phyloP scores from a whole-genome alignment of 768 basidiomycete genomes.

The Hirschioporus abietinus region DNA sequence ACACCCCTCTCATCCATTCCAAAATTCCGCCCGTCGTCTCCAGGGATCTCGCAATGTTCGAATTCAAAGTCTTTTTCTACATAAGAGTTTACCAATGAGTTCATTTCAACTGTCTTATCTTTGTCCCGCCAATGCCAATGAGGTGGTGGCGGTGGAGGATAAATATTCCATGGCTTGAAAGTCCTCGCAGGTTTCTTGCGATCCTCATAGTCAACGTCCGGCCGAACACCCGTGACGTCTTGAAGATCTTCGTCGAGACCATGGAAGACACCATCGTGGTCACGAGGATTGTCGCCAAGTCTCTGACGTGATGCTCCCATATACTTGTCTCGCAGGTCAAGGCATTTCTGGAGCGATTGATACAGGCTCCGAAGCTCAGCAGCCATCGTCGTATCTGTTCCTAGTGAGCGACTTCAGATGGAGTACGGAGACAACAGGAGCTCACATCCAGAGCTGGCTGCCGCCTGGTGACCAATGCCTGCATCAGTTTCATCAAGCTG shows the following conservation, averaged over 20 bases:
- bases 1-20: slow-evolving; percentile 85
- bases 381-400: slow-evolving; percentile 26
- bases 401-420: neutral
- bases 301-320: slow-evolving; percentile 82
- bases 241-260: slow-evolving; percentile 60
- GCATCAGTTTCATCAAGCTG: neutral
- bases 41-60: slow-evolving; percentile 70
- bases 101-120: slow-evolving; percentile 30
- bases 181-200: slow-evolving; percentile 23
- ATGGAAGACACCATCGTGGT: slow-evolving; percentile 77
- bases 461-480: neutral
- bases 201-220: slow-evolving; percentile 42
- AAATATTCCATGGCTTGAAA: slow-evolving; percentile 75
- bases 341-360: slow-evolving; percentile 73
- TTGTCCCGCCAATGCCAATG: slow-evolving; percentile 84
- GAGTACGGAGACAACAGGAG: neutral
- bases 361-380: slow-evolving; percentile 54
- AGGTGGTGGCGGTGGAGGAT: slow-evolving; percentile 89
- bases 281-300: slow-evolving; percentile 90
- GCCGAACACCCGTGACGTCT: slow-evolving; percentile 62
- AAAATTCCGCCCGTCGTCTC: slow-evolving; percentile 46
- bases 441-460: neutral
- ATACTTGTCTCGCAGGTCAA: slow-evolving; percentile 94
- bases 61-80: slow-evolving; percentile 56
- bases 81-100: neutral